Evolutionary conservation across 306 rosid genomes (phyloP).

Genomic region (Rosa rugosa): DNA sequence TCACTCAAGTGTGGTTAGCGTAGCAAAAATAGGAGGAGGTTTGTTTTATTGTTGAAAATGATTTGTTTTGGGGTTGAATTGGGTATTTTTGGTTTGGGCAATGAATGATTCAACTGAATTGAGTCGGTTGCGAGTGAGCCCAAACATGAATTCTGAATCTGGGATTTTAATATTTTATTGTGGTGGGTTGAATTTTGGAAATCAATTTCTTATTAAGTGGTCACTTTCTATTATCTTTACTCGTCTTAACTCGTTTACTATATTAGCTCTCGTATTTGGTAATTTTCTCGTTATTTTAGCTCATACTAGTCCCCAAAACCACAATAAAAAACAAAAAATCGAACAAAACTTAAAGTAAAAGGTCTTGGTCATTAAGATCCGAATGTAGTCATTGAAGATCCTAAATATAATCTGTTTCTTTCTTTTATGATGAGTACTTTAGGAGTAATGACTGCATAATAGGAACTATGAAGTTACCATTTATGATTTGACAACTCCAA

Average conservation of each 20-base stretch:
- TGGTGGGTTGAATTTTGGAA: conserved; percentile 12
- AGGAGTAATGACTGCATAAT: neutral
- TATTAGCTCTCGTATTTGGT: too few species aligned
- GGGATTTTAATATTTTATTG: neutral
- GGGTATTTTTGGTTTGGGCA: conserved; percentile 10
- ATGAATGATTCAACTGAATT: conserved; percentile 16
- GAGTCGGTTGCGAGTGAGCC: conserved; percentile 41
- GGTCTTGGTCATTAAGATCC: neutral
- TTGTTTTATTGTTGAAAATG: neutral
- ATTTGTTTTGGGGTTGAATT: conserved; percentile 1
- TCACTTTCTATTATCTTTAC: too few species aligned
- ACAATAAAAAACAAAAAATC: neutral
- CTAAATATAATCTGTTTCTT: neutral
- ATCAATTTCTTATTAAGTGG: conserved; percentile 6
- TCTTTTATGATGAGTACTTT: neutral
- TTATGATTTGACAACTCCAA: neutral
- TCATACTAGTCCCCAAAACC: too few species aligned
- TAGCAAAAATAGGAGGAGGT: neutral
- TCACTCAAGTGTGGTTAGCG: neutral
- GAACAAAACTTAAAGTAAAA: too few species aligned
- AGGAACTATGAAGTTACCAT: neutral
- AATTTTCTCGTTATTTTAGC: too few species aligned
- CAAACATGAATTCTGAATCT: conserved; percentile 16
- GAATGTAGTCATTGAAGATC: neutral
- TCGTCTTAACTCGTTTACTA: too few species aligned